Conservation (phyloP, 1,284 basidiomycete species). For the Caloboletus inedulis region DNA sequence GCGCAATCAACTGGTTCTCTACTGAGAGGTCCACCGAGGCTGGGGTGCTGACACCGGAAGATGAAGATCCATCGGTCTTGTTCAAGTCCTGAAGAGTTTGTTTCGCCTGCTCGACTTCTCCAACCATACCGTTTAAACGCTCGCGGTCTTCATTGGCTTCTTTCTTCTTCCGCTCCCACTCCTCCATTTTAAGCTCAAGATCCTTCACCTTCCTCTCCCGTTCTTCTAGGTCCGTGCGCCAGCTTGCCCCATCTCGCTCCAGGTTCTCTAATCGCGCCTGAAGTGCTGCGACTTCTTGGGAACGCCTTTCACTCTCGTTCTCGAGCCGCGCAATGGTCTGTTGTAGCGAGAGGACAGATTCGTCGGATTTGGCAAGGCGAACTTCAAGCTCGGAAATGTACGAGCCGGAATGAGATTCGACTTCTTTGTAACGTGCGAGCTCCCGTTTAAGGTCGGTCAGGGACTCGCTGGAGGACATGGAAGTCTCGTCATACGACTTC, state of each 20-base stretch:
- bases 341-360: constrained; percentile 66
- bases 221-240: constrained; percentile 78
- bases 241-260: constrained; percentile 65
- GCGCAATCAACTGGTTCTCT: constrained; percentile 57
- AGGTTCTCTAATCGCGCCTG: constrained; percentile 72
- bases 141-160: constrained; percentile 63
- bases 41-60: constrained; percentile 33
- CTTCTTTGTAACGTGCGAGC: constrained; percentile 73
- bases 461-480: constrained; percentile 70
- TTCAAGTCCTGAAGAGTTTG: constrained; percentile 51
- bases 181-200: constrained; percentile 72
- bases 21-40: constrained; percentile 35
- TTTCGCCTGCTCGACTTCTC: constrained; percentile 68
- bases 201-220: constrained; percentile 72
- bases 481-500: constrained; percentile 76
- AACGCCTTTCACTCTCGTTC: constrained; percentile 65
- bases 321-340: constrained; percentile 78
- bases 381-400: constrained; percentile 92
- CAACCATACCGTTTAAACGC: constrained; percentile 63
- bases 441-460: constrained; percentile 84
- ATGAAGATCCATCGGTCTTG: constrained; percentile 25
- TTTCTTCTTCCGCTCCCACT: constrained; percentile 68
- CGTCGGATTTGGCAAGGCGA: constrained; percentile 77
- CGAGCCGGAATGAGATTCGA: constrained; percentile 65
- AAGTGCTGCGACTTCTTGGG: constrained; percentile 67